Evolutionary conservation across 495 filamentous ascomycete species (phyloP).

Genomic region (Pseudotulostoma volvatum): DNA sequence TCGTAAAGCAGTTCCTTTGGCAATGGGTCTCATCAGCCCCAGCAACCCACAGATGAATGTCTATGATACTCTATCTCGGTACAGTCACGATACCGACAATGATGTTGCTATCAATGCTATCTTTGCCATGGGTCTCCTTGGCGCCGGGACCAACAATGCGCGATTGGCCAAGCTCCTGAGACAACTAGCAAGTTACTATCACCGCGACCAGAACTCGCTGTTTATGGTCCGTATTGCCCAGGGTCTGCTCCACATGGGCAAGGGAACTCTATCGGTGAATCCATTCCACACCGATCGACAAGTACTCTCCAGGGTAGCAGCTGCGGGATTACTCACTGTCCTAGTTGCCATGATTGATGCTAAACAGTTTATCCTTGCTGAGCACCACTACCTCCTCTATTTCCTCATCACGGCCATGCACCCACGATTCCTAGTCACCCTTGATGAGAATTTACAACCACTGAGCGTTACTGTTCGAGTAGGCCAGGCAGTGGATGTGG

Average conservation of each 20-base stretch:
- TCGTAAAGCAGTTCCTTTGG: conserved; percentile 86
- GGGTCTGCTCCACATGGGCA: conserved; percentile 96
- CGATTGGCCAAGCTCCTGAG: conserved; percentile 85
- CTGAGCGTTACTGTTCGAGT: conserved; percentile 92
- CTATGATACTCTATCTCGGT: conserved; percentile 95
- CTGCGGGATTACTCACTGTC: conserved; percentile 78
- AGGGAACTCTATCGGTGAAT: conserved; percentile 86
- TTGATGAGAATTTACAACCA: conserved; percentile 87
- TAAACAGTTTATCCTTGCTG: conserved; percentile 80
- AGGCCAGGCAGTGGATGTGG: conserved; percentile 94
- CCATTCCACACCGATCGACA: conserved; percentile 98
- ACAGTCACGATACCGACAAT: conserved; percentile 97
- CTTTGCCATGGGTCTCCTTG: conserved; percentile 95
- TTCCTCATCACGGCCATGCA: conserved; percentile 96
- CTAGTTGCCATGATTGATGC: conserved; percentile 85
- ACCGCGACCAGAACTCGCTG: conserved; percentile 82
- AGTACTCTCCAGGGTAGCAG: conserved; percentile 79
- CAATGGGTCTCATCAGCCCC: conserved; percentile 89
- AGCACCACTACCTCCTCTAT: conserved; percentile 90
- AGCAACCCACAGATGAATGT: conserved; percentile 99
- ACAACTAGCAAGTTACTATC: conserved; percentile 94
- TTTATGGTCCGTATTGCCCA: conserved; percentile 99
- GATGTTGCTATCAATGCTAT: conserved; percentile 98
- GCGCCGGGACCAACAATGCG: conserved; percentile 96
- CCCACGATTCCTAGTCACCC: conserved; percentile 85